Evolutionary conservation across 2,329 filamentous ascomycete genomes (phyloP), one percentile per base, ranked within the genome.

Genomic region (Sporothrix euskadiensis): DNA sequence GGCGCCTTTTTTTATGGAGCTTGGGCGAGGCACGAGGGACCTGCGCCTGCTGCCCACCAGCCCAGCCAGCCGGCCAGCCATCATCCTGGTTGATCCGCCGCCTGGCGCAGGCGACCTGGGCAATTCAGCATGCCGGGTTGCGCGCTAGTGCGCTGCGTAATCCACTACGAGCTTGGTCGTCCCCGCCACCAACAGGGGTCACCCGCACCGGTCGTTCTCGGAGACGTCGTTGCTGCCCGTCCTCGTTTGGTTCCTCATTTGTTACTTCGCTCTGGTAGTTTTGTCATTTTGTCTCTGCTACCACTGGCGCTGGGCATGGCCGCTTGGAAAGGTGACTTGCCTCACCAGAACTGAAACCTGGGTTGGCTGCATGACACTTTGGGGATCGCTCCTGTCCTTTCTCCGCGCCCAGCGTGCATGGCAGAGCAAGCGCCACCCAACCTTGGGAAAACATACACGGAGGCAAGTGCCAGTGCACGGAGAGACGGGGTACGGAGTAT

Each of bases 131-230:
- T 22, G 39, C 19, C 65, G 14, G 52, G 26, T 70, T 75, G 61
- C 35, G 66, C 74, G 71, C 73, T 75, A 75, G 74, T 68, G 73
- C 61, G 69, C 73, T 75, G 73, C 73, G 74, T 74, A 75, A 73
- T 73, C 73, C 74, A 73, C 74, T 74, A 69, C 69, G 35, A 73
- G 74, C 71, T 75, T 73, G 71, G 71, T 66, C 56, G 73, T 73
- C 73, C 61, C 74, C 73, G 74, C 73, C 71, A 52, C 66, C 71
- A 73, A 72, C 75, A 74, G 73, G 75, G 75, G 73, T 74, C 73
- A 73, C 69, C 74, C 73, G 74, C 69, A 54, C 70, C 68, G 59
- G 71, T 65, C 56, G 65, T 68, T 68, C 63, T 66, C 44, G 47
- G 22, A 30, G 61, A 47, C n/a, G 39, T 65, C 59, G 59, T 41